Percentiles rank a stretch among this genome's conserved stretches.
phyloP scores from a whole-genome alignment of 2,329 filamentous ascomycete species.

The Colletotrichum costaricense region DNA sequence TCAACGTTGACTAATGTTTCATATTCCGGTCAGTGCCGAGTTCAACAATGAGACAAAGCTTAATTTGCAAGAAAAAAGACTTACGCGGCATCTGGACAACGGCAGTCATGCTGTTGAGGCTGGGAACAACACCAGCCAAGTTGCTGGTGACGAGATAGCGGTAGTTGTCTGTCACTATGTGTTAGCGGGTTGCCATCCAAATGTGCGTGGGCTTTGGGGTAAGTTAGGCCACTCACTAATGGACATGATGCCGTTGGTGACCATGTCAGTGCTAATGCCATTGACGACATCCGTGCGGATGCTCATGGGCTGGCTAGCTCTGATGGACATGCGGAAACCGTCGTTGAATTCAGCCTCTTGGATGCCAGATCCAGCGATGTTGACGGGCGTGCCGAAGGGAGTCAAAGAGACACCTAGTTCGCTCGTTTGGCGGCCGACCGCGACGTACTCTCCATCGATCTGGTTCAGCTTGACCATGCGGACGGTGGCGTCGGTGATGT shows the following conservation, averaged over 20 bases:
- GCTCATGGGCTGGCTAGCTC: slow-evolving; percentile 39
- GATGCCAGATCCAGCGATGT: slow-evolving; percentile 37
- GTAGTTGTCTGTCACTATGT: slow-evolving; percentile 36
- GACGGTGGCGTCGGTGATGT: slow-evolving; percentile 39
- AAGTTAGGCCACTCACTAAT: slow-evolving; percentile 31
- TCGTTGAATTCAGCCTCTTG: slow-evolving; percentile 39
- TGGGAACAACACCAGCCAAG: slow-evolving; percentile 35
- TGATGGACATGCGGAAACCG: slow-evolving; percentile 39
- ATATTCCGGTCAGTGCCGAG: slow-evolving; percentile 15
- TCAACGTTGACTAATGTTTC: slow-evolving; percentile 38
- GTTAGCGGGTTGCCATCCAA: not conserved
- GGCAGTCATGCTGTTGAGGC: slow-evolving; percentile 38
- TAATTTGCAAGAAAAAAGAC: slow-evolving; percentile 9
- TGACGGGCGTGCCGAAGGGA: slow-evolving; percentile 37
- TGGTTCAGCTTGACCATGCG: slow-evolving; percentile 39
- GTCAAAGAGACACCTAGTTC: slow-evolving; percentile 37
- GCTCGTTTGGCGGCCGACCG: slow-evolving; percentile 37
- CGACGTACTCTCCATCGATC: slow-evolving; percentile 39
- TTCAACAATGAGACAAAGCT: not conserved
- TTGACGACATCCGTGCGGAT: slow-evolving; percentile 38
- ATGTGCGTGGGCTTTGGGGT: too few relatives aligned
- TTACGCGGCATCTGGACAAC: slow-evolving; percentile 39
- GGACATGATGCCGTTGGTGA: slow-evolving; percentile 36
- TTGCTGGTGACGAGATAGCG: slow-evolving; percentile 39
- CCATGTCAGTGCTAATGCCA: slow-evolving; percentile 38